Base-by-base conservation (phyloP, 2,329 filamentous ascomycete genomes). In the Penicillium sp. region DNA sequence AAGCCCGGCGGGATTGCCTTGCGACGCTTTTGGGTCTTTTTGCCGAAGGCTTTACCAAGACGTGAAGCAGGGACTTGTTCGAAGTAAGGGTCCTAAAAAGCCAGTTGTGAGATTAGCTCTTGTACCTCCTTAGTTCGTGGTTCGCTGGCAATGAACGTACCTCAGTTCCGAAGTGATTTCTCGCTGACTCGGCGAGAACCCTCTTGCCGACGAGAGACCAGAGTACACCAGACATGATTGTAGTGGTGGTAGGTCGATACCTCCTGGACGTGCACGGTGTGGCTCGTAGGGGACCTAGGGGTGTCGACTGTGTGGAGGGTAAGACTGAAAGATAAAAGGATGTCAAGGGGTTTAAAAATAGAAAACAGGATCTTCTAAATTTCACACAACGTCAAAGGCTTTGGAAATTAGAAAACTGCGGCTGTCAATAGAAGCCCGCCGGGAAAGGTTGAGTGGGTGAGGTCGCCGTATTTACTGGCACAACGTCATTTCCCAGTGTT, bases 1-100 rank as follows among this genome's bases (percentile, higher is more conserved):
- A 98, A 86, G 56, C 94, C 94, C 28, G 86, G 85, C 0, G 93
- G 93, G 38, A 93, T 81, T 22, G 91, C 90, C 78, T 96, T 96
- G 79, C 90, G 91, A 73, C 89, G 86, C 76, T 90, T 96, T 81
- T 92, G 94, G 58, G 84, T 82, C 74, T 92, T 96, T 69, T 86
- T 87, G 38, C 76, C 84, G 28, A 88, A 86, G 55, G 82, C 85
- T 60, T 87, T 87, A 65, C 87, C 79, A 43, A 90, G 81, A 63
- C 87, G 84, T 8, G 90, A 90, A 43, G 93, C 88, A 22, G 88
- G 87, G 38, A 96, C 87, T 67, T 87, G 83, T 75, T 96, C 91
- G 70, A 93, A 96, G 79, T 92, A 96, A 5, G 93, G 92, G 73
- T 98, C 93, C 91, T 97, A 69, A 8, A 3, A 12, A 34, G 54